Evolutionary conservation across 2,329 filamentous ascomycete genomes (phyloP), one percentile per base, ranked within the genome.

Genomic region (Byssochlamys sp.): DNA sequence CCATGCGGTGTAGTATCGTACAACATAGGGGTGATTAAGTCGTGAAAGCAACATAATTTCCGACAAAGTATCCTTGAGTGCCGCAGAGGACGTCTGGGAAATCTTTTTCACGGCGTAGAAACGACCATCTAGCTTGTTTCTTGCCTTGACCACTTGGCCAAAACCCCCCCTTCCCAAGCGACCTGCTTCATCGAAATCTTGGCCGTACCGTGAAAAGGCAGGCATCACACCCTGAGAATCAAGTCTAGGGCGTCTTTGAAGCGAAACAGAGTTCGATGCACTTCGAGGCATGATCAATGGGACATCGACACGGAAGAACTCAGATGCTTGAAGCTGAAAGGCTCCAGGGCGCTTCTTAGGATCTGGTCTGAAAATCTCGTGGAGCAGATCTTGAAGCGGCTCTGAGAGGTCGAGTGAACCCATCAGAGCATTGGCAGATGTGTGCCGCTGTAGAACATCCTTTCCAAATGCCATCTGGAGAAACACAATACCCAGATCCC

Each of bases 61-160:
- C 0, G 88, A 91, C 45, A 97, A 78, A 58, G 88, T 89, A 58
- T 77, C 75, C 59, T 78, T 76, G 55, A 81, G 67, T 4, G 80
- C 78, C 10, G 86, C 81, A 27, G 88, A 83, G 0, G 90, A 90
- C 55, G 87, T 86, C 64, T 94, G 89, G 1, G 86, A 90, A 60
- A 99, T 94, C 71, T 97, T 96, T 72, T 99, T 99, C 69, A 99
- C 89, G 19, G 94, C 94, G 73, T 97, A 99, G 50, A 95, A 87
- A 58, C 91, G 89, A 0, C 90, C 90, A 69, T 97, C 94, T 3
- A 96, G 83, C 75, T 94, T 96, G 72, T 96, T 95, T 31, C 92
- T 84, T 2, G 92, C 92, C 71, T 96, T 95, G 57, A 97, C 90
- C 25, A 99, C 94, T 73, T 96, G 90, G 4, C 94, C 94, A 73